Evolutionary conservation across 208 protist species (phyloP).

Genomic region (Blastocrithidia nonstop): DNA sequence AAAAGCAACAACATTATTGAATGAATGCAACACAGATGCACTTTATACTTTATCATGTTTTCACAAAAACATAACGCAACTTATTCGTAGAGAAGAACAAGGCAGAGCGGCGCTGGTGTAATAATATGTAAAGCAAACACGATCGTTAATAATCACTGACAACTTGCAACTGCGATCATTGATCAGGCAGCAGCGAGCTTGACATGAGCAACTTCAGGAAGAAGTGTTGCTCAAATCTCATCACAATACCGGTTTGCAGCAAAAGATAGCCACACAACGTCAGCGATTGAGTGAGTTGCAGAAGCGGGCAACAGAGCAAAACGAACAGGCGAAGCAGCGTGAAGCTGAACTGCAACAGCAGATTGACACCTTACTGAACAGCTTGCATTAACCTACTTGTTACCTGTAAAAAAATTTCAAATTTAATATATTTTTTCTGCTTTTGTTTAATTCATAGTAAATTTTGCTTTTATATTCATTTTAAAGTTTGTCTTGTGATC

Average conservation of each 20-base stretch:
- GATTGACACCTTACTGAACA: not conserved
- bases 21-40: too few species aligned
- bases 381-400: not conserved
- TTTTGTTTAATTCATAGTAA: not conserved
- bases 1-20: too few species aligned
- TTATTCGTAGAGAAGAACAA: constrained; percentile 7
- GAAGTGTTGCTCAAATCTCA: constrained; percentile 11
- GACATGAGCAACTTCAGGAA: constrained; percentile 9
- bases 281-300: constrained; percentile 6
- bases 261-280: constrained; percentile 3
- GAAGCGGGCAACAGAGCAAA: constrained; percentile 1
- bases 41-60: too few species aligned
- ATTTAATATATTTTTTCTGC: not conserved
- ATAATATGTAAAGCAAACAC: constrained; percentile 15
- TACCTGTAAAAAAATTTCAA: too few species aligned
- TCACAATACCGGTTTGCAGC: constrained; percentile 6
- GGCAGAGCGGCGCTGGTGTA: constrained; percentile 8
- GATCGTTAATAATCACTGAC: constrained; percentile 5
- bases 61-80: not conserved
- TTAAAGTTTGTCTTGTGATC: too few species aligned
- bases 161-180: constrained; percentile 6
- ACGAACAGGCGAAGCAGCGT: not conserved
- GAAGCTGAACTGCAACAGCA: not conserved
- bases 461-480: too few species aligned
- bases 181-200: constrained; percentile 6